phyloP scores from a whole-genome alignment of 306 rosid genomes.

The Prunus mira region DNA sequence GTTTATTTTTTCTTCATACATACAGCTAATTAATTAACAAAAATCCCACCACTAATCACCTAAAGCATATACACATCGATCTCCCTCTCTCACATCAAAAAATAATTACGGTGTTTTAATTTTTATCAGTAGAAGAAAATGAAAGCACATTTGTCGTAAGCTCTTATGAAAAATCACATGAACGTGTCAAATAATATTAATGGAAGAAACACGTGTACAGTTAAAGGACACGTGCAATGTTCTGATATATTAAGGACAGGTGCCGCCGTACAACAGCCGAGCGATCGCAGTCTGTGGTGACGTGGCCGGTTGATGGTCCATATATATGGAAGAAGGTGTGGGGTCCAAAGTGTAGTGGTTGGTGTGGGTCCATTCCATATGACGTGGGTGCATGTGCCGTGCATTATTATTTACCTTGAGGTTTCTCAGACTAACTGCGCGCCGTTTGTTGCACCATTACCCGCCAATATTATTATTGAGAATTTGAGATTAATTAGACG shows the following conservation, averaged over 20 bases:
- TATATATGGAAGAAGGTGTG: conserved; percentile 22
- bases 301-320: conserved; percentile 16
- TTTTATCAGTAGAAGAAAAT: neutral
- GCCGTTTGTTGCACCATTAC: conserved; percentile 2
- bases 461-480: neutral
- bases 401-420: neutral
- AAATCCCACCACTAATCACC: neutral
- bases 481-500: neutral
- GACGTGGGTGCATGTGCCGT: conserved; percentile 56
- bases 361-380: conserved; percentile 9
- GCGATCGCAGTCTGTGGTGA: neutral
- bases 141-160: neutral
- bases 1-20: too few relatives aligned
- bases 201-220: neutral
- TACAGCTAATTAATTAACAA: neutral
- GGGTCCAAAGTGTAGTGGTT: neutral
- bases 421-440: neutral
- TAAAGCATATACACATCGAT: neutral
- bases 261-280: neutral
- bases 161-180: neutral
- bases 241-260: neutral
- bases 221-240: too few relatives aligned
- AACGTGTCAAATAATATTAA: neutral
- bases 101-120: neutral
- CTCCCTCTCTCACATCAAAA: neutral